These are phyloP conservation scores for Exophiala aquamarina DNA, from an alignment of 2,329 filamentous ascomycete genomes.

Conservation along the genomic window DNA sequence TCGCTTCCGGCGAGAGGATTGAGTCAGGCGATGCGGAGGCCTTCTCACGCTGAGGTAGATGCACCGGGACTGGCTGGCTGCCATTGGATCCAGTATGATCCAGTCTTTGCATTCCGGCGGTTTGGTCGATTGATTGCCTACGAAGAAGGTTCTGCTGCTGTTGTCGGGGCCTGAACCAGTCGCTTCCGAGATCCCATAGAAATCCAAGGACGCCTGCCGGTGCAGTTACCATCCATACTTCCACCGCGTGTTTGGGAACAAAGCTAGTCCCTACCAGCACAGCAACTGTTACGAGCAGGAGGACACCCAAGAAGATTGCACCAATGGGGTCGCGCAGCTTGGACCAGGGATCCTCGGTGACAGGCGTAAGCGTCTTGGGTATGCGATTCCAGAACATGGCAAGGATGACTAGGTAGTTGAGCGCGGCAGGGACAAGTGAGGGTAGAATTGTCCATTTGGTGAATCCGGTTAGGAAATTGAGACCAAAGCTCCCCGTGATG, in stretches of 20 bases:
- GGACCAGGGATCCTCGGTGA: conserved; percentile 27
- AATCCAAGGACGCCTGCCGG: conserved; percentile 27
- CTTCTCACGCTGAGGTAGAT: neutral
- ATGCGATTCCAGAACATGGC: conserved; percentile 29
- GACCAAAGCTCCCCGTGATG: conserved; percentile 27
- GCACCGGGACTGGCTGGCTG: neutral
- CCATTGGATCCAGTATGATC: neutral
- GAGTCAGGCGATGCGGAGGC: neutral
- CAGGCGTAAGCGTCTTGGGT: conserved; percentile 24
- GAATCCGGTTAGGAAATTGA: conserved; percentile 29
- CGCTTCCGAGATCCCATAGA: conserved; percentile 23
- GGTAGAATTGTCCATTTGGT: conserved; percentile 30
- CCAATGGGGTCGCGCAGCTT: conserved; percentile 26
- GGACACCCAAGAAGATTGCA: conserved; percentile 24
- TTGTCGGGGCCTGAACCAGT: conserved; percentile 16
- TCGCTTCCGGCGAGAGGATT: neutral
- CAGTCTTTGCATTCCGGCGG: conserved; percentile 14
- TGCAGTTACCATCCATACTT: conserved; percentile 30
- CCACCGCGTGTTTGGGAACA: conserved; percentile 25
- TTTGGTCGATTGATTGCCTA: conserved; percentile 11
- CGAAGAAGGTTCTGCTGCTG: conserved; percentile 5
- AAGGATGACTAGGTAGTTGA: conserved; percentile 27
- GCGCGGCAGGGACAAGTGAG: conserved; percentile 25
- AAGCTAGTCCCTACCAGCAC: conserved; percentile 30
- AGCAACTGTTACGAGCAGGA: conserved; percentile 27